These are phyloP conservation scores for Aspergillus texensis DNA, from an alignment of 2,329 filamentous ascomycete genomes.

Conservation along the genomic window DNA sequence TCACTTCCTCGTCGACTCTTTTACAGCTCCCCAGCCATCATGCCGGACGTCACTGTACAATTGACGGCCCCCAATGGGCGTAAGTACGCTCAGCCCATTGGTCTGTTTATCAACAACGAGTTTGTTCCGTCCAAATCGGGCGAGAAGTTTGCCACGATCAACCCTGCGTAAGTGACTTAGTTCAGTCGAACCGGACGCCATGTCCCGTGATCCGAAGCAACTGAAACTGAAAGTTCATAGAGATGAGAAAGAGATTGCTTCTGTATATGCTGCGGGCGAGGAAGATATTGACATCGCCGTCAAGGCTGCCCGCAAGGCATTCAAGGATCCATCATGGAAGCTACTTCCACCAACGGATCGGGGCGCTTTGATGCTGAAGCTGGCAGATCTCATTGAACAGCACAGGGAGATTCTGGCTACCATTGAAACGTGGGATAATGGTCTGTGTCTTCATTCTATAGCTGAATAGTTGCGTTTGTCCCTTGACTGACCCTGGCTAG, in stretches of 20 bases:
- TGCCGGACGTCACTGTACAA: constrained; percentile 50
- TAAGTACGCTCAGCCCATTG: constrained; percentile 71
- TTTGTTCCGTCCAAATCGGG: constrained; percentile 69
- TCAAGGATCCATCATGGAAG: constrained; percentile 41
- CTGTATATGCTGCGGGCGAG: constrained; percentile 63
- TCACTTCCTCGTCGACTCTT: constrained; percentile 24
- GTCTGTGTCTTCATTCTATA: constrained; percentile 33
- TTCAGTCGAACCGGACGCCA: neutral
- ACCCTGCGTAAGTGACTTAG: constrained; percentile 56
- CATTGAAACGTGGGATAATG: constrained; percentile 79
- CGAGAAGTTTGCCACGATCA: constrained; percentile 67
- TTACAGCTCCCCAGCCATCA: constrained; percentile 30
- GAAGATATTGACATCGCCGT: constrained; percentile 38
- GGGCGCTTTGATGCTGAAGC: constrained; percentile 66
- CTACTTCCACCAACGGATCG: constrained; percentile 57
- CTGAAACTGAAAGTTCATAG: constrained; percentile 38
- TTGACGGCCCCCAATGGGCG: constrained; percentile 75
- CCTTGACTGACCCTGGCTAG: constrained; percentile 24
- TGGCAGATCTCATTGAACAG: constrained; percentile 69
- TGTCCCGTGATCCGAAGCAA: neutral
- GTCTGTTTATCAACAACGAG: constrained; percentile 84
- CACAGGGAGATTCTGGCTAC: constrained; percentile 65
- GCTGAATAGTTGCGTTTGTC: neutral
- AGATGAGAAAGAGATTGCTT: constrained; percentile 68
- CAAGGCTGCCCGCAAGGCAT: constrained; percentile 37